Evolutionary conservation across 805 yeast species (phyloP).

Genomic region (Starmerella bombi): DNA sequence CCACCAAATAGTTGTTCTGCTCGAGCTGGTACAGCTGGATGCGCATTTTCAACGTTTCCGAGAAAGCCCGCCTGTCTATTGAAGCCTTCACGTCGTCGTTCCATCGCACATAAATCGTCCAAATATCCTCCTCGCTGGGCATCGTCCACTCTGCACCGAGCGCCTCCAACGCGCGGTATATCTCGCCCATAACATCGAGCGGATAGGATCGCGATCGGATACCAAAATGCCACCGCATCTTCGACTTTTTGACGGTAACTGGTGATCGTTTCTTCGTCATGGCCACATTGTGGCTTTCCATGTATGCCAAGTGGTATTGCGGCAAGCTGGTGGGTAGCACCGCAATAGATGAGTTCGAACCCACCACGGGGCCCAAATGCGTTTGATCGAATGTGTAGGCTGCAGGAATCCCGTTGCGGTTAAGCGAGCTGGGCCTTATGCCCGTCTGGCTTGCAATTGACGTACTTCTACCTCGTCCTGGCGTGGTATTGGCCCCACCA

Average conservation of each 20-base stretch:
- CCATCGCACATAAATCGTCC: constrained; percentile 97
- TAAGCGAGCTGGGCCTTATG: constrained; percentile 18
- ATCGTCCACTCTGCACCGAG: constrained; percentile 96
- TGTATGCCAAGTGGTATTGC: constrained; percentile 83
- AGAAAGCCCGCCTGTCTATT: constrained; percentile 17
- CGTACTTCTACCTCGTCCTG: neutral
- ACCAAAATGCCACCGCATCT: constrained; percentile 97
- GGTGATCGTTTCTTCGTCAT: constrained; percentile 33
- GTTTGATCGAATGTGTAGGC: constrained; percentile 30
- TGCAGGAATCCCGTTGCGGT: constrained; percentile 25
- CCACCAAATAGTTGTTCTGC: constrained; percentile 89
- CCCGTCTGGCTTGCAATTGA: constrained; percentile 4
- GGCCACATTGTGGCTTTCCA: constrained; percentile 48
- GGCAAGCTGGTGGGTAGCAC: constrained; percentile 89
- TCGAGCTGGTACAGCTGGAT: constrained; percentile 91
- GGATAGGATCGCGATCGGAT: constrained; percentile 93
- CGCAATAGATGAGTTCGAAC: constrained; percentile 58
- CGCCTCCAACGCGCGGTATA: constrained; percentile 82
- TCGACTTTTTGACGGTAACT: constrained; percentile 63
- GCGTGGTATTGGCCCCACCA: neutral
- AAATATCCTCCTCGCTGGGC: constrained; percentile 85
- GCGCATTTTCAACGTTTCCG: constrained; percentile 86
- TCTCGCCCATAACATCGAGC: constrained; percentile 96
- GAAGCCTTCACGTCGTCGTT: constrained; percentile 34
- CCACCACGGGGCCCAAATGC: constrained; percentile 27